phyloP scores from a whole-genome alignment of 2,329 filamentous ascomycete genomes.

The Atkinsonella hypoxylon region DNA sequence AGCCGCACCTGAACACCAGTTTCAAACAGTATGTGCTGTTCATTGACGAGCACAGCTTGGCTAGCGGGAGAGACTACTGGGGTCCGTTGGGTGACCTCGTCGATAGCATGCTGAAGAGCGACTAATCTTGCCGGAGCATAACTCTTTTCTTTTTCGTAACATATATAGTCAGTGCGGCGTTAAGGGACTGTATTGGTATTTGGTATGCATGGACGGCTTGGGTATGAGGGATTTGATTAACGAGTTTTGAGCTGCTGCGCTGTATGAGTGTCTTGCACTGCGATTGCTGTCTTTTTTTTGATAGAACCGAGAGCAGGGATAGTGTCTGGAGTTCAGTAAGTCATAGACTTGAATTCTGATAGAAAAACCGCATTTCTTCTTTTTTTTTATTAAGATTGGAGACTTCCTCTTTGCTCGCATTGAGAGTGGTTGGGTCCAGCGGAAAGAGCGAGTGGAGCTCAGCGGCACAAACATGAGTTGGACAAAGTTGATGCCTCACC shows the following conservation, averaged over 20 bases:
- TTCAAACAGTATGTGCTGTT: slow-evolving; percentile 99
- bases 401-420: too few species aligned
- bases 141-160: slow-evolving; percentile 1
- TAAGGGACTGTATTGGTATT: slow-evolving; percentile 7
- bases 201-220: slow-evolving; percentile 1
- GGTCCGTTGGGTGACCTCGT: slow-evolving; percentile 90
- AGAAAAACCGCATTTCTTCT: background rate
- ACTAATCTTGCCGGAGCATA: slow-evolving; percentile 33
- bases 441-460: background rate
- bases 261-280: too few species aligned
- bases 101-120: slow-evolving; percentile 93
- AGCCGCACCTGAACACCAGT: slow-evolving; percentile 95
- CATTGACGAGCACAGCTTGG: slow-evolving; percentile 89
- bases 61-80: slow-evolving; percentile 94
- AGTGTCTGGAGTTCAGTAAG: too few species aligned
- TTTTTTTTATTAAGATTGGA: background rate
- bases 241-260: background rate
- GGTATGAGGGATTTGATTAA: background rate
- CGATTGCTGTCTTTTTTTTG: background rate
- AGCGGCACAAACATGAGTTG: too few species aligned
- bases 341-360: background rate
- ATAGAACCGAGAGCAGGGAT: background rate
- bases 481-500: slow-evolving; percentile 25
- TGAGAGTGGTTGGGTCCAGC: too few species aligned
- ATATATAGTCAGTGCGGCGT: slow-evolving; percentile 12